These are phyloP conservation scores for Sophora flavescens DNA, from an alignment of 306 rosid species.

Conservation along the genomic window DNA sequence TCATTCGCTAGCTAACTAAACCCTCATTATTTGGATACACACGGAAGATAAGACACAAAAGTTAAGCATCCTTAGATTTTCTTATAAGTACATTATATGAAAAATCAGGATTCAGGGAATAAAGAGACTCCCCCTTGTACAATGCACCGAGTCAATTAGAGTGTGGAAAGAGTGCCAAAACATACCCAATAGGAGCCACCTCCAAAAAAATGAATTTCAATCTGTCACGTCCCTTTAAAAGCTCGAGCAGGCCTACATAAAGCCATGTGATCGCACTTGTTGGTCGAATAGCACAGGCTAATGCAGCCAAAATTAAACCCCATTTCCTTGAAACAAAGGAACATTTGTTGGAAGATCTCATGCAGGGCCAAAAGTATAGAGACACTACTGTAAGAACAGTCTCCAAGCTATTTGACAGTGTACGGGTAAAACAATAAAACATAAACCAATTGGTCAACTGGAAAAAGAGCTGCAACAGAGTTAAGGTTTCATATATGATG, in stretches of 20 bases:
- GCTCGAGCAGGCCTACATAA: conserved; percentile 81
- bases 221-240: conserved; percentile 57
- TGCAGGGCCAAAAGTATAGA: conserved; percentile 91
- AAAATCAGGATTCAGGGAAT: background rate
- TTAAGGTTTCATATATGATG: conserved; percentile 54
- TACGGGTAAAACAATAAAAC: conserved; percentile 82
- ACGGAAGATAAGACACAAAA: conserved; percentile 12
- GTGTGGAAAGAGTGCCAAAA: conserved; percentile 41
- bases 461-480: conserved; percentile 77
- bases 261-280: conserved; percentile 90
- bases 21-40: conserved; percentile 28
- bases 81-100: background rate
- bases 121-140: conserved; percentile 19
- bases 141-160: background rate
- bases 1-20: conserved; percentile 8
- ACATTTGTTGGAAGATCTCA: conserved; percentile 56
- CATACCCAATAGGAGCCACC: conserved; percentile 92
- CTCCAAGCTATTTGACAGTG: conserved; percentile 88
- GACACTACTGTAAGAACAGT: conserved; percentile 84
- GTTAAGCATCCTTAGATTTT: conserved; percentile 16
- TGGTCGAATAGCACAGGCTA: conserved; percentile 88
- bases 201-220: conserved; percentile 70
- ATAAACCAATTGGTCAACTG: conserved; percentile 89
- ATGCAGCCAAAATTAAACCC: conserved; percentile 78
- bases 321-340: conserved; percentile 72